Percentiles rank a stretch among this genome's conserved stretches.
These are phyloP conservation scores for Cylindrotheca closterium DNA, from an alignment of 108 stramenopile species.

Conservation along the genomic window DNA sequence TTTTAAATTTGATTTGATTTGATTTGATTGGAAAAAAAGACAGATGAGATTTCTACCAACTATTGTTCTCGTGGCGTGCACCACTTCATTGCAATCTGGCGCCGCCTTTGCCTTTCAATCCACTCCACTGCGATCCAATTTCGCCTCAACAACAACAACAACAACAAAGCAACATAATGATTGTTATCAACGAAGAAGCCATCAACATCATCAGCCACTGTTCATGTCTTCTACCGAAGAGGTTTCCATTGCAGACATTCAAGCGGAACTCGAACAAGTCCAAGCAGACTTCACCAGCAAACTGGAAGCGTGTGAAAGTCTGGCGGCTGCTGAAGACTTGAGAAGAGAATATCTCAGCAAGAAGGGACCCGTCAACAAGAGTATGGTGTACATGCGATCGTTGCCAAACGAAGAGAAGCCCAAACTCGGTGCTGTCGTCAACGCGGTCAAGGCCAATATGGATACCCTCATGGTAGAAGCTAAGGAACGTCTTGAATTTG, in stretches of 20 bases:
- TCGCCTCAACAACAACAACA: no score
- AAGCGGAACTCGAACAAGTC: constrained; percentile 16
- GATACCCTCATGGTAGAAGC: constrained; percentile 26
- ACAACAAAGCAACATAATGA: no score
- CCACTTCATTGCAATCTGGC: no score
- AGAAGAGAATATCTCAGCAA: constrained; percentile 45
- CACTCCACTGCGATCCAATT: no score
- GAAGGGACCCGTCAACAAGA: constrained; percentile 45
- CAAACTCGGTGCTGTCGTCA: constrained; percentile 40
- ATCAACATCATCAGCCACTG: no score
- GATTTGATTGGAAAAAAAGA: no score
- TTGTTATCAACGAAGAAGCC: no score
- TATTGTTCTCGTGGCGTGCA: no score
- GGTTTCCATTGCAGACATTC: constrained; percentile 31
- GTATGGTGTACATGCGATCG: constrained; percentile 40
- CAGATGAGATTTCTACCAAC: no score
- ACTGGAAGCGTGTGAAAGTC: constrained; percentile 18
- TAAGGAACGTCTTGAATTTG: constrained; percentile 24
- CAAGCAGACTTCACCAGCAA: constrained; percentile 24
- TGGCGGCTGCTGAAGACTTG: constrained; percentile 40
- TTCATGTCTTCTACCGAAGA: no score
- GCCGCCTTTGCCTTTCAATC: no score
- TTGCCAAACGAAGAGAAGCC: constrained; percentile 45
- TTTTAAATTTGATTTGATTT: no score
- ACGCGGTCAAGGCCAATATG: constrained; percentile 37